Conservation (phyloP, 2,329 filamentous ascomycete genomes). For the Microcyclosporella mali region DNA sequence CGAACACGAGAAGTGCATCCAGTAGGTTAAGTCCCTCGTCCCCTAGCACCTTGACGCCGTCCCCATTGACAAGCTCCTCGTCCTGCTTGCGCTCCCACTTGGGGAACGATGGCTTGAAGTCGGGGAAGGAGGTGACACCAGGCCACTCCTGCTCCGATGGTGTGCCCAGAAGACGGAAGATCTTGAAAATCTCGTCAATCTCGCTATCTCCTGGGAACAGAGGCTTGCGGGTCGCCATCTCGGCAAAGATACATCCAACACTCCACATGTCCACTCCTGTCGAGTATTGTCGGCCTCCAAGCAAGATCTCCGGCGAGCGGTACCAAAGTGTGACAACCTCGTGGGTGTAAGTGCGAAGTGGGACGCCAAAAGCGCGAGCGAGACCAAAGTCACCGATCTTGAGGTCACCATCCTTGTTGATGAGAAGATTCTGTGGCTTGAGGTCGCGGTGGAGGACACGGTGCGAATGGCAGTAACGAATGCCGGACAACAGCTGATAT, state of each 20-base stretch:
- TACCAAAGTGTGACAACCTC: constrained; percentile 96
- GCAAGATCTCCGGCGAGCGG: constrained; percentile 79
- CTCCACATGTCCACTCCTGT: constrained; percentile 97
- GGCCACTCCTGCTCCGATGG: constrained; percentile 79
- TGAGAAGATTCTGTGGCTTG: constrained; percentile 86
- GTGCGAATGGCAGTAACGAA: constrained; percentile 84
- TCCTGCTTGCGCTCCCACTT: constrained; percentile 75
- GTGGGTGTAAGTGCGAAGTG: constrained; percentile 85
- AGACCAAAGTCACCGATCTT: constrained; percentile 89
- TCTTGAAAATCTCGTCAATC: constrained; percentile 93
- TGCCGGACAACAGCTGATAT: constrained; percentile 76
- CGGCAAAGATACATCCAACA: constrained; percentile 87
- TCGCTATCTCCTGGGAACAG: constrained; percentile 89
- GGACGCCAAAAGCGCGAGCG: constrained; percentile 84
- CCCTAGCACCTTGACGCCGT: constrained; percentile 52
- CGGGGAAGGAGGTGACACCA: constrained; percentile 87
- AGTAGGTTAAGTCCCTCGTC: constrained; percentile 63
- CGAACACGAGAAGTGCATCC: constrained; percentile 71
- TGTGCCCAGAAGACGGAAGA: constrained; percentile 76
- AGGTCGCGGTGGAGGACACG: constrained; percentile 81
- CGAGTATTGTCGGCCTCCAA: constrained; percentile 85
- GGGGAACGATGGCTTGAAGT: constrained; percentile 87
- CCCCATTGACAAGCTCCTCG: constrained; percentile 58
- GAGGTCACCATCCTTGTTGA: constrained; percentile 78
- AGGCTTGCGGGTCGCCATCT: constrained; percentile 92